Percentiles rank a stretch among this genome's conserved stretches.
Evolutionary conservation across 306 rosid species (phyloP).

Genomic region (Quercus gilva): DNA sequence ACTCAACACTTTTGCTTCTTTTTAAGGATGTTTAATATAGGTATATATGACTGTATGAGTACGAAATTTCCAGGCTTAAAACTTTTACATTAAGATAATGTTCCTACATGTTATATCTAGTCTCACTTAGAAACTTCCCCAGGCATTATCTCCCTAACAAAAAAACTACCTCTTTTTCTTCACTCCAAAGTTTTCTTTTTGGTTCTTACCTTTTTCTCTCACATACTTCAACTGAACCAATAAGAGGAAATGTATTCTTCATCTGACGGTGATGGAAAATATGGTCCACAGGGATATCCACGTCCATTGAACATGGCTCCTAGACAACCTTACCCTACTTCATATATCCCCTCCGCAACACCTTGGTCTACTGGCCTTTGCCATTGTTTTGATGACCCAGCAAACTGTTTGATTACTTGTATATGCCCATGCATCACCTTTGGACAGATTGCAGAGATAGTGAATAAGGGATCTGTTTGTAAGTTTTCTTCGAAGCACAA

Average conservation of each 20-base stretch:
- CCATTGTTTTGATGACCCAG: slow-evolving; percentile 1
- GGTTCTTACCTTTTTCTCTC: too few relatives aligned
- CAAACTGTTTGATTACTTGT: not conserved
- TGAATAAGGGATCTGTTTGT: not conserved
- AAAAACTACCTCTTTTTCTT: too few relatives aligned
- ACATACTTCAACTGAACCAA: too few relatives aligned
- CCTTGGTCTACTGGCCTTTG: not conserved
- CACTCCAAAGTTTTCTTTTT: too few relatives aligned
- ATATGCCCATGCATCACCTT: not conserved
- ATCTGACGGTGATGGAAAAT: not conserved
- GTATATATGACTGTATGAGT: too few relatives aligned
- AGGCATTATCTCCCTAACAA: too few relatives aligned
- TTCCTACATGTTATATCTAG: too few relatives aligned
- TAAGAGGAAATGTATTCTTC: not conserved
- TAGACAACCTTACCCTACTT: not conserved
- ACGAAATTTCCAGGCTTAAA: too few relatives aligned
- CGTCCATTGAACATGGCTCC: not conserved
- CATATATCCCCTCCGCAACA: not conserved
- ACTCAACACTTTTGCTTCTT: too few relatives aligned
- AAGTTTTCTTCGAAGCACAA: not conserved
- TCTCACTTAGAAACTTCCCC: too few relatives aligned
- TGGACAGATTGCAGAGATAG: slow-evolving; percentile 2
- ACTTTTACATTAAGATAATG: too few relatives aligned
- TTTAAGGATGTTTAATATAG: too few relatives aligned
- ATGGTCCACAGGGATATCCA: not conserved